Evolutionary conservation across 371 early-diverging fungal genomes (phyloP), one percentile per base, ranked within the genome.

Genomic region (Actinomucor elegans): DNA sequence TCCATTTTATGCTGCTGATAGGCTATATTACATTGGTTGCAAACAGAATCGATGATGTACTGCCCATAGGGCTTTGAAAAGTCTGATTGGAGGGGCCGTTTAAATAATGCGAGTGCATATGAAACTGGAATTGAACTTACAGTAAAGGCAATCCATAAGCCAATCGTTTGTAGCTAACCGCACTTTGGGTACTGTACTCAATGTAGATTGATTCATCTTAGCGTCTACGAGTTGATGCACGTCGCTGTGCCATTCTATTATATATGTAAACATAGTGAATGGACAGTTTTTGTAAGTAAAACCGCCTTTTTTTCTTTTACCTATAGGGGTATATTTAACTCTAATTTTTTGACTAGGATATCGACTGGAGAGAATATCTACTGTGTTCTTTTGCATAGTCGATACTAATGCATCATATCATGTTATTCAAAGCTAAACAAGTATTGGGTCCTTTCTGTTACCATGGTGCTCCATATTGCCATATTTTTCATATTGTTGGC

Each of bases 171-270:
- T 71, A 11, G 73, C 70, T 54, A 79, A 36, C 8, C 79, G 51
- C 21, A 79, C 75, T 63, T 79, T 79, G 31, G 79, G 79, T 10
- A 75, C 73, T 4, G 75, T 79, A 17, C 51, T 52, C 18, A 79
- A 61, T 2, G 73, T 67, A 18, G 70, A 52, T 38, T 69, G 53
- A 11, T 69, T 54, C 56, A 79, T 72, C 44, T 67, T 71, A 2
- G 66, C 53, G 31, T 79, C 79, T 18, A 79, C 71, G 32, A 83
- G 44, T 33, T 51, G 51, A 48, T 87, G 87, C 20, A 87, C 60
- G 17, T 76, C 64, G 31, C 74, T 67, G 47, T 87, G 85, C 87
- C 87, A 87, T 36, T 85, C 85, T 74, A 35, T 12, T 7, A 35
- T 43, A n/a, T n/a, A n/a, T n/a, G n/a, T n/a, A n/a, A n/a, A n/a